Conservation (phyloP, 1,139 yeast genomes). For the Fermentozyma sake region DNA sequence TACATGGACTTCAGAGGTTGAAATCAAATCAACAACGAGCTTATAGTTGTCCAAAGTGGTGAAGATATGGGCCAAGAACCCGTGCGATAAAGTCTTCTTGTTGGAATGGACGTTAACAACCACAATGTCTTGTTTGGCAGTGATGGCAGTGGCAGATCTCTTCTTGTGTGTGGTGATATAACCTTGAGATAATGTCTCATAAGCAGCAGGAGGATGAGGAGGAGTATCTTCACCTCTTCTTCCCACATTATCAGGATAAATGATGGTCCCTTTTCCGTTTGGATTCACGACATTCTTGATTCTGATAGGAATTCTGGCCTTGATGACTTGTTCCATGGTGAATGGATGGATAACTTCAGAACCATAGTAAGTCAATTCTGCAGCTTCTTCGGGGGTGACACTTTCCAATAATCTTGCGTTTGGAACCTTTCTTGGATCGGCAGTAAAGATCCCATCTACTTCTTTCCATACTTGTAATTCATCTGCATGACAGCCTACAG, state of each 20-base stretch:
- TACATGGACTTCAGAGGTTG: conserved; percentile 96
- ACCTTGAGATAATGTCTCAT: conserved; percentile 45
- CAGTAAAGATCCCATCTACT: conserved; percentile 97
- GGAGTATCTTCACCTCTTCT: conserved; percentile 86
- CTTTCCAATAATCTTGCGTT: conserved; percentile 79
- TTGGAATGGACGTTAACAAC: conserved; percentile 92
- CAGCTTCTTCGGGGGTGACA: conserved; percentile 98
- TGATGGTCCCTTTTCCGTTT: conserved; percentile 82
- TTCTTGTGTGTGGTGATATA: conserved; percentile 48
- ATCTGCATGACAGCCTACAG: conserved; percentile 88
- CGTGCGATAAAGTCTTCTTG: conserved; percentile 88
- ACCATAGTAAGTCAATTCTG: conserved; percentile 95
- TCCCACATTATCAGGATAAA: conserved; percentile 85
- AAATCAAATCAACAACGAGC: conserved; percentile 89
- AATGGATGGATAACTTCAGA: conserved; percentile 98
- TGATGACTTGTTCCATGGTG: conserved; percentile 98
- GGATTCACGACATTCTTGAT: conserved; percentile 96
- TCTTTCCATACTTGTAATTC: conserved; percentile 98
- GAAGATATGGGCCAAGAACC: conserved; percentile 88
- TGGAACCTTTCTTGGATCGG: conserved; percentile 94
- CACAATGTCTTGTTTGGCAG: conserved; percentile 88
- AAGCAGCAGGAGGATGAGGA: conserved; percentile 88
- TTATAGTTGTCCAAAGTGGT: conserved; percentile 79
- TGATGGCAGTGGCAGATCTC: conserved; percentile 93
- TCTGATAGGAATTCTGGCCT: conserved; percentile 92